Conservation (phyloP, 2,329 filamentous ascomycete genomes). For the Raffaelea albimanens region DNA sequence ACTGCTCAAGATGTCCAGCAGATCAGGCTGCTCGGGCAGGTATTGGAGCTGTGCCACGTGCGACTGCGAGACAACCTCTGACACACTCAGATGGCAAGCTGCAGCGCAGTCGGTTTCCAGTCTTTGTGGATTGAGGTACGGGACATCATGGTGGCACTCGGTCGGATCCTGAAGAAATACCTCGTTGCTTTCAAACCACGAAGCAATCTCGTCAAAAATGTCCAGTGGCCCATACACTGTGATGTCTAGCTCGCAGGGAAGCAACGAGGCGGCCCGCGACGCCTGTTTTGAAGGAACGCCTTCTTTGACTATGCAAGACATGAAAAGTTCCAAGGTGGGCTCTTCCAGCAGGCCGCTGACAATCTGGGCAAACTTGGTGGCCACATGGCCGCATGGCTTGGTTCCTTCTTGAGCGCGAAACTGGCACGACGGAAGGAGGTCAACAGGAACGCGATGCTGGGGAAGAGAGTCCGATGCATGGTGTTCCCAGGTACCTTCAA, state of each 20-base stretch:
- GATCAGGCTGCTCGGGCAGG: slow-evolving; percentile 9
- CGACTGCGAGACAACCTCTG: background rate
- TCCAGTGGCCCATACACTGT: slow-evolving; percentile 21
- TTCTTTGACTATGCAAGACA: slow-evolving; percentile 1
- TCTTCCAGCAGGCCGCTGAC: slow-evolving; percentile 7
- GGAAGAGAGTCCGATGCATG: too few relatives aligned
- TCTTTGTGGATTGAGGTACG: slow-evolving; percentile 27
- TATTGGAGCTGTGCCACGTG: background rate
- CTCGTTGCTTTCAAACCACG: slow-evolving; percentile 21
- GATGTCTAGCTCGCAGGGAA: slow-evolving; percentile 13
- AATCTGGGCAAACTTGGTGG: background rate
- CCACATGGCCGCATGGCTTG: background rate
- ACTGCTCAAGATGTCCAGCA: slow-evolving; percentile 17
- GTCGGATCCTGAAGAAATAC: slow-evolving; percentile 25
- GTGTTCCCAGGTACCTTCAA: too few relatives aligned
- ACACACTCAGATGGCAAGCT: background rate
- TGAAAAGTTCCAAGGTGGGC: background rate
- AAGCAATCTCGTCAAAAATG: slow-evolving; percentile 19
- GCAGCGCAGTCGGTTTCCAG: slow-evolving; percentile 9
- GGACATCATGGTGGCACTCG: slow-evolving; percentile 16
- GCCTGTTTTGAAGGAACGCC: background rate
- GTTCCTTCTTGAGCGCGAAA: background rate
- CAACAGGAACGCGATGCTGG: too few relatives aligned
- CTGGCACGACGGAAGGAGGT: background rate
- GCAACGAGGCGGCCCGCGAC: background rate